Evolutionary conservation across 2,329 filamentous ascomycete species (phyloP).

Genomic region (Fusarium newnesense): DNA sequence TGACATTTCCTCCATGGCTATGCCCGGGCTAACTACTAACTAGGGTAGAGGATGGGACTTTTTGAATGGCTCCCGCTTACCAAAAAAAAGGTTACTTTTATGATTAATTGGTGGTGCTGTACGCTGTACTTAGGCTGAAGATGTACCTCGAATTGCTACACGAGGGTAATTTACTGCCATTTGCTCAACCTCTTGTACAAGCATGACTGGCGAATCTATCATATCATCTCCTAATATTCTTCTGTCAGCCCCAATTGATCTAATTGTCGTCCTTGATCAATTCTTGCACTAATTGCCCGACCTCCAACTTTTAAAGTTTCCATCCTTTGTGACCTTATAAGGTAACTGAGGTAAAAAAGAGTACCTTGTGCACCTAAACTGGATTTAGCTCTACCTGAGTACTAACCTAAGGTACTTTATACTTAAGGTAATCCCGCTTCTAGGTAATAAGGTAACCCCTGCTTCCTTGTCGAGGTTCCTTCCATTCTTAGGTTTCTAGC

Average conservation of each 20-base stretch:
- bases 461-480: slow-evolving; percentile 13
- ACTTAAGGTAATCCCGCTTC: slow-evolving; percentile 3
- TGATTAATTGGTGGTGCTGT: background rate
- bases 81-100: slow-evolving; percentile 5
- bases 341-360: background rate
- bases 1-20: background rate
- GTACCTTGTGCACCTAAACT: slow-evolving; percentile 2
- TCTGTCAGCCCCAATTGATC: background rate
- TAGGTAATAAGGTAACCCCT: background rate
- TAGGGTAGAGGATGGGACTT: background rate
- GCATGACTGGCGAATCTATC: background rate
- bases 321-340: background rate
- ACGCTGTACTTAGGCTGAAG: background rate
- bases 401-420: too few species aligned
- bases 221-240: background rate
- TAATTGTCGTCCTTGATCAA: background rate
- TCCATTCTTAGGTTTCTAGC: slow-evolving; percentile 16
- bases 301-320: slow-evolving; percentile 19
- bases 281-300: background rate
- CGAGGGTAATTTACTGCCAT: background rate
- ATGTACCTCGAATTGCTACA: background rate
- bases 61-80: slow-evolving; percentile 4
- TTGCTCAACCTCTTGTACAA: background rate
- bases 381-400: slow-evolving; percentile 7
- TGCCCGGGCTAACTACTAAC: background rate